Evolutionary conservation across 441 rosid genomes (phyloP).

Genomic region (Croton setiger): DNA sequence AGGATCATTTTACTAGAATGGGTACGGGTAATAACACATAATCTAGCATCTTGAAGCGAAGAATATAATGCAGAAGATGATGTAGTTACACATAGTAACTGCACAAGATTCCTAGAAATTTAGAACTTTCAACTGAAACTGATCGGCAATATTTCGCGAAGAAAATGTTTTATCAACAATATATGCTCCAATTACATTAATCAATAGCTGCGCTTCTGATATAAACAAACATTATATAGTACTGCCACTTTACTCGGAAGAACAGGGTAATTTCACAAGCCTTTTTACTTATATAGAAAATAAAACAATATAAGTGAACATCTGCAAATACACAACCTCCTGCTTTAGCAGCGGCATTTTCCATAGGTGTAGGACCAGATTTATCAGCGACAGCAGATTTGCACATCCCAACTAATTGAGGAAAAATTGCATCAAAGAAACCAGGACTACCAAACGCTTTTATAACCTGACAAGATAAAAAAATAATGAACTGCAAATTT

Average conservation of each 20-base stretch:
- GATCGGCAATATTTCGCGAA: too few relatives aligned
- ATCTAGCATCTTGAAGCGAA: neutral
- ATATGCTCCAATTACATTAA: too few relatives aligned
- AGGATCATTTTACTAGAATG: neutral
- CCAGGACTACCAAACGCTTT: slow-evolving; percentile 74
- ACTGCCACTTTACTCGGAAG: too few relatives aligned
- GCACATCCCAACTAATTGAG: slow-evolving; percentile 66
- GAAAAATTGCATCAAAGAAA: slow-evolving; percentile 67
- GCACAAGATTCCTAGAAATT: neutral
- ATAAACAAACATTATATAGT: too few relatives aligned
- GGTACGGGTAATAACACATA: neutral
- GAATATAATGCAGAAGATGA: neutral
- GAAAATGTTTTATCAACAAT: too few relatives aligned
- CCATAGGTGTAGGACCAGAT: slow-evolving; percentile 35
- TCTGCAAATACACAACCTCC: slow-evolving; percentile 40
- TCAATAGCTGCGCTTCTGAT: too few relatives aligned
- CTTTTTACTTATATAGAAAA: neutral
- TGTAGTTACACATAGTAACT: neutral
- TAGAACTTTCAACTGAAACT: neutral
- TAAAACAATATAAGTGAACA: slow-evolving; percentile 13
- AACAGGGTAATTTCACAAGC: neutral
- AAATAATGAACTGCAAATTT: slow-evolving; percentile 10
- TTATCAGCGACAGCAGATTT: slow-evolving; percentile 40
- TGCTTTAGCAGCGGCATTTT: slow-evolving; percentile 53
- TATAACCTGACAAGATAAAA: slow-evolving; percentile 55